Conservation (phyloP, 1,284 basidiomycete species). For the Leccinum subrobustum region DNA sequence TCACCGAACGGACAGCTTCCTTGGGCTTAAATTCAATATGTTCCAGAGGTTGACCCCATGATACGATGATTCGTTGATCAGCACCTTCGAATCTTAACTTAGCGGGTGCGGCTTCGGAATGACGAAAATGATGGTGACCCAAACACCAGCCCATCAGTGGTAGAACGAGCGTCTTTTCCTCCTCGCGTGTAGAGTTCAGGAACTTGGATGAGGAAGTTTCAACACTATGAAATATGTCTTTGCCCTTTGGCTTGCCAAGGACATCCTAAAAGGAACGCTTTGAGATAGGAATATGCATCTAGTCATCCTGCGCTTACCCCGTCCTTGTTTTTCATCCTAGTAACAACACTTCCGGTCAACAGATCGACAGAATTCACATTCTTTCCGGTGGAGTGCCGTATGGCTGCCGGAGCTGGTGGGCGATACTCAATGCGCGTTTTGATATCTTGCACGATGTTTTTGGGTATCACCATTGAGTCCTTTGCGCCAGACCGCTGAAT, state of each 20-base stretch:
- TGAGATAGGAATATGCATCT: slow-evolving; percentile 5
- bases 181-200: slow-evolving; percentile 15
- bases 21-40: slow-evolving; percentile 19
- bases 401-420: slow-evolving; percentile 7
- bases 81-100: slow-evolving; percentile 18
- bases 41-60: slow-evolving; percentile 12
- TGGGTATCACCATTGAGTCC: slow-evolving; percentile 20
- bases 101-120: slow-evolving; percentile 13
- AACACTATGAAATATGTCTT: slow-evolving; percentile 15
- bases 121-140: slow-evolving; percentile 20
- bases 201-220: slow-evolving; percentile 32
- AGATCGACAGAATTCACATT: slow-evolving; percentile 12
- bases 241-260: not conserved
- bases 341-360: not conserved
- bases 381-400: not conserved
- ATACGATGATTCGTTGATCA: slow-evolving; percentile 11
- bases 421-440: slow-evolving; percentile 10
- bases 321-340: slow-evolving; percentile 27
- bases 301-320: slow-evolving; percentile 22
- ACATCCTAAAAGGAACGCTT: slow-evolving; percentile 8
- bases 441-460: slow-evolving; percentile 12
- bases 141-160: slow-evolving; percentile 31
- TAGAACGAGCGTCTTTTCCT: slow-evolving; percentile 6
- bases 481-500: not conserved
- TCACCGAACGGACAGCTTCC: slow-evolving; percentile 13